Base-by-base conservation (phyloP, 345 rosid genomes). In the Aquilaria sinensis region DNA sequence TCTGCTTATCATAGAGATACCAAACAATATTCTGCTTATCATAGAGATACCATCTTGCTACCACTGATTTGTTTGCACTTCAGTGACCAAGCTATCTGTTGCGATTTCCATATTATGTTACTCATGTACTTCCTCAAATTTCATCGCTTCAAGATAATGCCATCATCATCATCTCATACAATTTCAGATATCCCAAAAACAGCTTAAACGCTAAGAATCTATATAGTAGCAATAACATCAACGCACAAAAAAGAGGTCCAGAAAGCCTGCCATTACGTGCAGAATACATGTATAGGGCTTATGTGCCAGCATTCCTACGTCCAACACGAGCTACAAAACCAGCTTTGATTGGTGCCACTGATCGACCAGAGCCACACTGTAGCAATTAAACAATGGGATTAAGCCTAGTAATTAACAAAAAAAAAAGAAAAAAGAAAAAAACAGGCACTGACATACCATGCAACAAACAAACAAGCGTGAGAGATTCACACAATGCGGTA, bases 311-410 rank as follows among this genome's bases (percentile, higher is more conserved):
- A 65, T 65, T 56, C 51, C 69, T 48, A 49, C 97, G 92, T 60
- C 99, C 97, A 67, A 90, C 97, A 65, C 96, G 96, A n/a, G 99
- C 99, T 62, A 88, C 93, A 43, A 88, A 95, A 56, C 98, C 98
- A 70, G 92, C 87, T 77, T 89, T 89, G 72, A 92, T 92, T 37
- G 81, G 98, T 29, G 95, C 85, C 64, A 92, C 98, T 30, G 98
- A 92, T 65, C 96, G 76, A 62, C 92, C 95, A 47, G 98, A 92
- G 48, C 96, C 94, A 73, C 96, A 92, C 98, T 89, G 92, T 76
- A 78, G 4, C 2, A 16, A 47, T 2, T 9, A 51, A 60, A 58
- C 32, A 10, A 31, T 2, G 10, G 31, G 7, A 0, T 23, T 47
- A 5, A 1, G 53, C 45, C 46, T 0, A 47, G 1, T 7, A 48